phyloP scores from a whole-genome alignment of 1,284 basidiomycete genomes.

The Tetrapyrgos nigripes region DNA sequence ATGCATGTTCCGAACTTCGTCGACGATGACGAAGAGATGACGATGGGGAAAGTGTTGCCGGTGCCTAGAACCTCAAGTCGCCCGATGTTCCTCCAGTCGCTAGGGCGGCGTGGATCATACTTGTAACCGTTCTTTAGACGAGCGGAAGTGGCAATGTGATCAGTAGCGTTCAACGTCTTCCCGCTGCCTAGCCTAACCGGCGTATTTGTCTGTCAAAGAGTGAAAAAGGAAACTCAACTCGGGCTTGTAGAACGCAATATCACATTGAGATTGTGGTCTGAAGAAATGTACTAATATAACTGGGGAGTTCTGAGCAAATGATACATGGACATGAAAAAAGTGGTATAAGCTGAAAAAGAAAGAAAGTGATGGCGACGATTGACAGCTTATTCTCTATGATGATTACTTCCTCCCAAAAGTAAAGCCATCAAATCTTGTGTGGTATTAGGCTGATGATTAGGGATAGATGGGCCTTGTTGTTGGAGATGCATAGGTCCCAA shows the following conservation, averaged over 20 bases:
- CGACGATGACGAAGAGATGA: too few species aligned
- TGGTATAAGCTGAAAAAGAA: not conserved
- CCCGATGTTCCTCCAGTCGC: too few species aligned
- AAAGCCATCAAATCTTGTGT: conserved; percentile 80
- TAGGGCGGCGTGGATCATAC: too few species aligned
- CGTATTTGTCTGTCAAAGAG: too few species aligned
- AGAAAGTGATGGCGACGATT: not conserved
- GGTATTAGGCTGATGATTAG: conserved; percentile 53
- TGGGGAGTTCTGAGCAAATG: not conserved
- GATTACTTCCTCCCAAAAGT: conserved; percentile 73
- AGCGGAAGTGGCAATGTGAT: too few species aligned
- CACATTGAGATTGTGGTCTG: not conserved
- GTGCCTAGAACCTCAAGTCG: too few species aligned
- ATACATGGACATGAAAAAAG: not conserved
- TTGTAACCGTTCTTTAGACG: too few species aligned
- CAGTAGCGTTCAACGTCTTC: too few species aligned
- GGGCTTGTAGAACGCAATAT: not conserved
- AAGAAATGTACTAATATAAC: not conserved
- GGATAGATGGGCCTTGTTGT: conserved; percentile 56
- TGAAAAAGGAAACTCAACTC: too few species aligned
- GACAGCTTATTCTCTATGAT: conserved; percentile 58
- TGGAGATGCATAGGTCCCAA: conserved; percentile 67
- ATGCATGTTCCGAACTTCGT: too few species aligned
- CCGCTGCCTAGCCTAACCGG: too few species aligned
- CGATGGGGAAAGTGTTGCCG: too few species aligned